Base-by-base conservation (phyloP, 129 eudicot species). In the Centaurea solstitialis region DNA sequence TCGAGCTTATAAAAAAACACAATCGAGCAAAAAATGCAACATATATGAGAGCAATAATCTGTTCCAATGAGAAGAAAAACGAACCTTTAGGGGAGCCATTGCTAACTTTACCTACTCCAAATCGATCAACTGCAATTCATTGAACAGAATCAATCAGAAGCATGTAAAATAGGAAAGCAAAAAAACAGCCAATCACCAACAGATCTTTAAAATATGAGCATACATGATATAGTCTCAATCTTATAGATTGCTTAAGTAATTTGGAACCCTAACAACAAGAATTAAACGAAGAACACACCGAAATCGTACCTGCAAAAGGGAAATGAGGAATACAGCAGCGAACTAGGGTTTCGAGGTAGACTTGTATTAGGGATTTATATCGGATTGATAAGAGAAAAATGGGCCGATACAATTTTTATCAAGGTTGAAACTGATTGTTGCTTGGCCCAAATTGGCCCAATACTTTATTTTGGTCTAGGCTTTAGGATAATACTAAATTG, bases 51-150 rank as follows among this genome's bases (percentile, higher is more conserved):
- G 13, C 41, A 13, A 65, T 12, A 6, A 9, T 37, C 6, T 15
- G 64, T 22, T 38, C 26, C 9, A 22, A n/a, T 26, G 26, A 6
- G 24, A 2, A 57, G 8, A 68, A 18, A 6, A 41, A 24, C 67
- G 7, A 41, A 78, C 82, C 82, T 78, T 78, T 78, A 78, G 81
- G 47, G 76, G 82, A 9, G 82, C n/a, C 82, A 78, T 78, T 47
- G 68, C 37, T 68, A 47, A 9, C 3, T 35, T 68, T 28, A 78
- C 50, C 53, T 78, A 7, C 68, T 77, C 64, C 73, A 65, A 57
- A 77, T 77, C 41, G 73, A 17, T 9, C 3, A 24, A 80, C 83
- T 72, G 43, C 62, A 61, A 72, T 17, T 66, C 24, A 39, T 23
- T 6, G 38, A 72, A 59, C 13, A 8, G 18, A 17, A 0, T 6